A percentile compares a stretch with the other conserved stretches of the same genome.
Evolutionary conservation across 306 rosid genomes (phyloP).

Genomic region (Heteromeles arbutifolia): DNA sequence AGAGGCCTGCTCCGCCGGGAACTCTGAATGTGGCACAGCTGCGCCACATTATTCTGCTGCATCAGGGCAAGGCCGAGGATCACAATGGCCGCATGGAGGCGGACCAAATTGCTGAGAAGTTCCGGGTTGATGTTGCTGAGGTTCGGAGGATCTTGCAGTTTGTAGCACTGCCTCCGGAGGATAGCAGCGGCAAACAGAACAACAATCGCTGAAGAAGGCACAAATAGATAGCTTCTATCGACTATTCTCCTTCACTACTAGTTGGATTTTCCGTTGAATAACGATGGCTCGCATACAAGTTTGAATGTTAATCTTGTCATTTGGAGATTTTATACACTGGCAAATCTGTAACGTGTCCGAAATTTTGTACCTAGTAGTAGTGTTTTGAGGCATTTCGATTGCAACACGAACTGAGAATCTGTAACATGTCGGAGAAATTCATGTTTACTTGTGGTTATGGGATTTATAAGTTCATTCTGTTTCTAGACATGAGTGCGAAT

Average conservation of each 20-base stretch:
- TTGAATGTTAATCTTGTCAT: not conserved
- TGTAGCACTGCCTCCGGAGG: slow-evolving; percentile 68
- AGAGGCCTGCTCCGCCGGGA: slow-evolving; percentile 55
- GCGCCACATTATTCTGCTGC: slow-evolving; percentile 64
- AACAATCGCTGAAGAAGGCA: slow-evolving; percentile 15
- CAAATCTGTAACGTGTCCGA: not conserved
- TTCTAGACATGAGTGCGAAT: not conserved
- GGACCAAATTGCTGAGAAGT: slow-evolving; percentile 60
- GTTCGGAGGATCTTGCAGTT: slow-evolving; percentile 58
- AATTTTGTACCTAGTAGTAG: slow-evolving; percentile 1
- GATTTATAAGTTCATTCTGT: not conserved
- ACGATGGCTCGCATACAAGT: slow-evolving; percentile 13
- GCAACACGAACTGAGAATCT: not conserved
- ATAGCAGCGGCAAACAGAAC: slow-evolving; percentile 25
- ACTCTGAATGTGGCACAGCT: slow-evolving; percentile 73
- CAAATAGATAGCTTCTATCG: not conserved
- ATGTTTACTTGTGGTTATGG: not conserved
- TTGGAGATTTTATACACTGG: not conserved
- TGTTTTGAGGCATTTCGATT: not conserved
- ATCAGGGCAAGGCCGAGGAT: slow-evolving; percentile 80
- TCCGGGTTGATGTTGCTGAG: slow-evolving; percentile 41
- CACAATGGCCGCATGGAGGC: slow-evolving; percentile 61
- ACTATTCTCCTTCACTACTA: not conserved
- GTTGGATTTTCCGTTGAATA: slow-evolving; percentile 17
- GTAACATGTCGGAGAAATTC: not conserved